These are phyloP conservation scores for Farysia itapuensis DNA, from an alignment of 1,284 basidiomycete species.

Conservation along the genomic window DNA sequence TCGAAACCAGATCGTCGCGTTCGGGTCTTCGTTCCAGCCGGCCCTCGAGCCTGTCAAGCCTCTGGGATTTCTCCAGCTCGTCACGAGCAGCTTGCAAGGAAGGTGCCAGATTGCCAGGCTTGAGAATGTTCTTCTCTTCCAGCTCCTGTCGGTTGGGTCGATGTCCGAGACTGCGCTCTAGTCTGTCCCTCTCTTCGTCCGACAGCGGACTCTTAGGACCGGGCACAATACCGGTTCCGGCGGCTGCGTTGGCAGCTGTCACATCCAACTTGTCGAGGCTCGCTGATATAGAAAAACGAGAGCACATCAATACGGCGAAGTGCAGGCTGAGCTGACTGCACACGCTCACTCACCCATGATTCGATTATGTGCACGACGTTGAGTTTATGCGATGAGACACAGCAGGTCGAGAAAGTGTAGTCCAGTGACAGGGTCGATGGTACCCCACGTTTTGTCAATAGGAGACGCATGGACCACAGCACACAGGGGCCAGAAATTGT, in stretches of 20 bases:
- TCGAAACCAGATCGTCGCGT: slow-evolving; percentile 32
- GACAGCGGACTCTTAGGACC: slow-evolving; percentile 12
- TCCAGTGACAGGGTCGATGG: too few species aligned
- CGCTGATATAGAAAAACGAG: too few species aligned
- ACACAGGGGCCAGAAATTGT: too few species aligned
- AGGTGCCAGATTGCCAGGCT: slow-evolving; percentile 36
- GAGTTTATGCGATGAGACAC: too few species aligned
- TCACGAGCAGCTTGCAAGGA: slow-evolving; percentile 39
- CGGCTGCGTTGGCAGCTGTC: slow-evolving; percentile 1
- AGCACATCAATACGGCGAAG: too few species aligned
- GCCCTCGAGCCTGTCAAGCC: slow-evolving; percentile 41
- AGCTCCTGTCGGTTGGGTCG: slow-evolving; percentile 70
- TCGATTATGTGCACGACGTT: too few species aligned
- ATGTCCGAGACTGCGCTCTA: slow-evolving; percentile 68
- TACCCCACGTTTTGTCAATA: too few species aligned
- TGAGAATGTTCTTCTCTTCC: slow-evolving; percentile 43
- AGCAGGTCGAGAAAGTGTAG: too few species aligned
- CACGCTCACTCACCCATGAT: too few species aligned
- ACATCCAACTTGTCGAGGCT: neutral
- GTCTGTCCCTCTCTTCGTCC: slow-evolving; percentile 29
- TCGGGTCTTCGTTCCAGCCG: slow-evolving; percentile 43
- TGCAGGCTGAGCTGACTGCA: too few species aligned
- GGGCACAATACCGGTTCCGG: neutral
- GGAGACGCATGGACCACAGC: too few species aligned
- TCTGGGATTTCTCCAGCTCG: slow-evolving; percentile 41